Base-by-base conservation (phyloP, 2,329 filamentous ascomycete species). In the Xylariomycetidae sp. region DNA sequence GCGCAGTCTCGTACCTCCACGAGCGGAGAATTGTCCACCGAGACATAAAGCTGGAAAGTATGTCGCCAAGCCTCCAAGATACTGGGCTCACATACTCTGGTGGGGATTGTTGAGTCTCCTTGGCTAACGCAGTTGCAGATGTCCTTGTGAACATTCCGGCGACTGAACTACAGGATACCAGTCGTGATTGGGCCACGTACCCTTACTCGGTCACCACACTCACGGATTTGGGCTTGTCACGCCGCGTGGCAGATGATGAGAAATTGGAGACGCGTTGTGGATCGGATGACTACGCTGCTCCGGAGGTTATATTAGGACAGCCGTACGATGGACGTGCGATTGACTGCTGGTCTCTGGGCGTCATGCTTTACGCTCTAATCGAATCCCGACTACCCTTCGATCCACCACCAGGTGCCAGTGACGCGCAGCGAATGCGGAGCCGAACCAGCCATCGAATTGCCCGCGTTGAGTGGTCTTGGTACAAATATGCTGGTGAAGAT, bases 1-100 rank as follows among this genome's bases (percentile, higher is more conserved):
- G 76, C 40, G 92, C 90, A 0, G 82, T 94, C 22, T 75, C 73
- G 37, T 95, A 96, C 63, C 67, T 98, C 30, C 92, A 98, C 59
- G 68, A 76, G 34, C 70, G 85, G 49, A 81, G 77, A 47, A 95
- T 98, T 54, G 90, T 96, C 34, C 92, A 98, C 57, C 79, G 92
- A 39, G 92, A 98, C 59, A 93, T 98, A 61, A 98, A 98, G 64
- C 79, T 98, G 38, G 92, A 98, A 69, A 75, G 85, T 92, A 73
- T 63, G 80, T 70, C 28, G n/a, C n/a, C 2, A 8, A 19, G 15
- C 31, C 14, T 32, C 47, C n/a, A n/a, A n/a, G n/a, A n/a, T n/a
- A n/a, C n/a, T n/a, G n/a, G n/a, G n/a, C n/a, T n/a, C n/a, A n/a
- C n/a, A n/a, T n/a, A n/a, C n/a, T n/a, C n/a, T n/a, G n/a, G n/a